Percentiles rank a stretch among this genome's conserved stretches.
Conservation (phyloP, 1,284 basidiomycete species). For the Cryptococcus deneoformans region DNA sequence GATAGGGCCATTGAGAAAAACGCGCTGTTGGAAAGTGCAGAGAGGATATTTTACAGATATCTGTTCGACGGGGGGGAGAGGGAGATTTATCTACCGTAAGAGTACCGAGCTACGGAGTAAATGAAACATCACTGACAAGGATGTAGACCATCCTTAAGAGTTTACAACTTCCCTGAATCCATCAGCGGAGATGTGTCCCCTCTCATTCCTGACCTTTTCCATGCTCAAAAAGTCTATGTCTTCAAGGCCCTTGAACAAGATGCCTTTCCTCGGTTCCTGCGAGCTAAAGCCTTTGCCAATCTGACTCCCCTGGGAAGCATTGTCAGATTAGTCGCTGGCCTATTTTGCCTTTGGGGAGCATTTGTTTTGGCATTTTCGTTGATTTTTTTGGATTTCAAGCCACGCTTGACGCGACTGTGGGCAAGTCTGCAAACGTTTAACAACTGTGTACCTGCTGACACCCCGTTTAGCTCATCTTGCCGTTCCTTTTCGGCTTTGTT, state of each 20-base stretch:
- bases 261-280: constrained; percentile 92
- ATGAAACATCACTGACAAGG: not conserved
- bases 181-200: constrained; percentile 74
- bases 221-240: constrained; percentile 91
- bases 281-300: constrained; percentile 96
- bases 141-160: too few relatives aligned
- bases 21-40: constrained; percentile 88
- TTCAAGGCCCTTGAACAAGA: constrained; percentile 97
- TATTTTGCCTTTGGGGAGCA: constrained; percentile 87
- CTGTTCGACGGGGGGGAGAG: constrained; percentile 62
- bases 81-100: constrained; percentile 87
- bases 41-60: constrained; percentile 93
- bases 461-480: constrained; percentile 74
- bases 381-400: constrained; percentile 87
- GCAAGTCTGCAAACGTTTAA: constrained; percentile 57
- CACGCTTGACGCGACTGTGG: constrained; percentile 87
- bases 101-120: constrained; percentile 54
- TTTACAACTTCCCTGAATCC: constrained; percentile 43
- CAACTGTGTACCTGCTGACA: not conserved
- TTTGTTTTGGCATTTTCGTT: constrained; percentile 86
- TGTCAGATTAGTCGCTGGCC: constrained; percentile 75
- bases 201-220: constrained; percentile 94
- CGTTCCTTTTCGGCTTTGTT: constrained; percentile 85
- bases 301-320: constrained; percentile 86
- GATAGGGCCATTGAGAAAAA: constrained; percentile 83